Evolutionary conservation across 192 early-diverging fungal species (phyloP).

Genomic region (Podila epigama): DNA sequence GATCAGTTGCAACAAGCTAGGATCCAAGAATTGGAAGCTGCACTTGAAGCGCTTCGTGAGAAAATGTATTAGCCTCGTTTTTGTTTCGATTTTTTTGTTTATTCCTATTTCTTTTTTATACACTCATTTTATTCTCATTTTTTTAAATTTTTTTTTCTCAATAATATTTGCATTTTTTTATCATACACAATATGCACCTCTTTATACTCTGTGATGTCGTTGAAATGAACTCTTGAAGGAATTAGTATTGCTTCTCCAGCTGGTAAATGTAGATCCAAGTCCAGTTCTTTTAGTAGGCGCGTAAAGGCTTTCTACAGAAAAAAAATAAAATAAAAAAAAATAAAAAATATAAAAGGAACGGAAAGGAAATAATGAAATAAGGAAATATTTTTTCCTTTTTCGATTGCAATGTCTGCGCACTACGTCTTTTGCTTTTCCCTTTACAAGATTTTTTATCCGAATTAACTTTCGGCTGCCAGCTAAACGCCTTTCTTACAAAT

Average conservation of each 20-base stretch:
- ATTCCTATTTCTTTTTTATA: background rate
- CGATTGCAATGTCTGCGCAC: too few relatives aligned
- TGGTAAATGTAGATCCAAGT: too few relatives aligned
- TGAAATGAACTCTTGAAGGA: background rate
- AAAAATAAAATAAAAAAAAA: background rate
- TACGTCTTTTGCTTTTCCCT: too few relatives aligned
- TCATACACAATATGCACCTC: background rate
- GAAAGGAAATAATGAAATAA: background rate
- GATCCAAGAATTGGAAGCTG: constrained; percentile 32
- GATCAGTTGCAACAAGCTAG: constrained; percentile 41
- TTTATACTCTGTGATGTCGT: background rate
- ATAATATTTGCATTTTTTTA: background rate
- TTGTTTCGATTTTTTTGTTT: too few relatives aligned
- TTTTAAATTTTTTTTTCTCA: background rate
- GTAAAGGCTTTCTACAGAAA: too few relatives aligned
- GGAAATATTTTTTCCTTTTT: too few relatives aligned
- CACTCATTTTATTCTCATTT: background rate
- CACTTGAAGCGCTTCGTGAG: constrained; percentile 9
- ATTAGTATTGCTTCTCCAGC: too few relatives aligned
- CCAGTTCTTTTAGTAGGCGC: too few relatives aligned
- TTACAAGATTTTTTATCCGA: too few relatives aligned
- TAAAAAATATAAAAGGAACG: background rate
- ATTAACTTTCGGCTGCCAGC: too few relatives aligned
- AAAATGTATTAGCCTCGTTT: constrained; percentile 9
- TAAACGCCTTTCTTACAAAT: too few relatives aligned